Evolutionary conservation across 73 alveolate genomes (phyloP), one percentile per base, ranked within the genome.

Genomic region (Paramecium octaurelia): DNA sequence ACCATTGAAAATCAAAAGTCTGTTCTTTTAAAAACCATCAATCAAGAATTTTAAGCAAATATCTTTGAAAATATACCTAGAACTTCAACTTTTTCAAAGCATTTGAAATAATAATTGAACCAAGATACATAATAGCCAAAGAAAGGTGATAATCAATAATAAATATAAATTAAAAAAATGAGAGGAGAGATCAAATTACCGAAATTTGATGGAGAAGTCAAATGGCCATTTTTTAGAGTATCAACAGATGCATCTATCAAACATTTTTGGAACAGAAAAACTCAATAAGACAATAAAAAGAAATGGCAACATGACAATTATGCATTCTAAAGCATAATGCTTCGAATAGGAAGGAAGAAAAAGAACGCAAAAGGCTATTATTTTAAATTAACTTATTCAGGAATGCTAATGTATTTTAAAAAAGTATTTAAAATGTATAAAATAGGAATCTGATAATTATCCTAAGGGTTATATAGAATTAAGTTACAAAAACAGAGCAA

Each of bases 311-410:
- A 20, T 48, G 35, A 80, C 2, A 64, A 42, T 21, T 80, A 80
- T 80, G 44, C 57, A 10, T 80, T 80, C 38, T 20, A 80, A 42
- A 35, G 36, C 18, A 80, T 43, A 29, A 80, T 80, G 91, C 75
- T 80, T 43, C 20, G 91, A 44, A 80, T 80, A 20, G 91, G 91
- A 12, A 40, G 91, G 76, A 80, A 80, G 76, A 80, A 80, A 46
- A 80, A 80, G 29, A 80, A 80, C 46, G 44, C 12, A 0, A 80
- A 80, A 46, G 91, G 91, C 2, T 80, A 80, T 80, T 80, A 44
- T 46, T 80, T 40, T 35, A 42, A 42, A 24, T 24, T 80, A 43
- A 44, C 91, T 18, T 24, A 42, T 80, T 40, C 48, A 21, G 91
- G 91, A 24, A 43, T 80, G 57, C 29, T 80, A 3, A 42, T 80